Conservation (phyloP, 306 rosid genomes). For the Glycyrrhiza uralensis region DNA sequence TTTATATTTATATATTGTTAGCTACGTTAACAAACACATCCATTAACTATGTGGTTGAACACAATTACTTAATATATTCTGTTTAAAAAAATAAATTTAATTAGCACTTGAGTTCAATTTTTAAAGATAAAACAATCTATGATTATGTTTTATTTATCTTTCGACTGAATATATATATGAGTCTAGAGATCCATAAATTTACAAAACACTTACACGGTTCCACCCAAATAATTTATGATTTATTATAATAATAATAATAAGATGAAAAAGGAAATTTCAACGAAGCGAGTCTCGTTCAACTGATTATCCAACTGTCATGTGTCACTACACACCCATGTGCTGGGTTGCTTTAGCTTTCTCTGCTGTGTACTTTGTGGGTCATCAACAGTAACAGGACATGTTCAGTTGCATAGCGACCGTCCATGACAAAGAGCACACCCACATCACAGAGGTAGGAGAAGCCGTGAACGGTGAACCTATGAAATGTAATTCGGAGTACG, state of each 20-base stretch:
- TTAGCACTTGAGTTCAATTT: too few relatives aligned
- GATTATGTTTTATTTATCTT: too few relatives aligned
- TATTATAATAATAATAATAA: too few relatives aligned
- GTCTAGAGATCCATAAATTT: too few relatives aligned
- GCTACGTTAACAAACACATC: too few relatives aligned
- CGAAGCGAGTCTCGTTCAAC: background rate
- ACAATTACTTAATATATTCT: too few relatives aligned
- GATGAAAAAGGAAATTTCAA: too few relatives aligned
- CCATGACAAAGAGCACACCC: conserved; percentile 34
- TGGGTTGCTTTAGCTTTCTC: background rate
- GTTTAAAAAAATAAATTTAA: too few relatives aligned
- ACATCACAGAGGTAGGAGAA: conserved; percentile 6
- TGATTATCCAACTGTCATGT: conserved; percentile 18
- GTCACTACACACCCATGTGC: conserved; percentile 80
- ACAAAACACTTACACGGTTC: background rate
- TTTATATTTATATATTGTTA: too few relatives aligned
- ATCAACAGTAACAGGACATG: conserved; percentile 23
- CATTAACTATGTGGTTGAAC: too few relatives aligned
- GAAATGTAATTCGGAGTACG: background rate
- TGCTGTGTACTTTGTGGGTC: conserved; percentile 16
- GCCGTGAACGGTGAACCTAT: background rate
- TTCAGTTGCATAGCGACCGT: conserved; percentile 37
- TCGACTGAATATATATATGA: too few relatives aligned
- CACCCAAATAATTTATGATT: background rate
- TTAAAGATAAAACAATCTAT: too few relatives aligned